Evolutionary conservation across 176 grass and related monocot species (phyloP), one percentile per base, ranked within the genome.

Genomic region (Juncus effusus): DNA sequence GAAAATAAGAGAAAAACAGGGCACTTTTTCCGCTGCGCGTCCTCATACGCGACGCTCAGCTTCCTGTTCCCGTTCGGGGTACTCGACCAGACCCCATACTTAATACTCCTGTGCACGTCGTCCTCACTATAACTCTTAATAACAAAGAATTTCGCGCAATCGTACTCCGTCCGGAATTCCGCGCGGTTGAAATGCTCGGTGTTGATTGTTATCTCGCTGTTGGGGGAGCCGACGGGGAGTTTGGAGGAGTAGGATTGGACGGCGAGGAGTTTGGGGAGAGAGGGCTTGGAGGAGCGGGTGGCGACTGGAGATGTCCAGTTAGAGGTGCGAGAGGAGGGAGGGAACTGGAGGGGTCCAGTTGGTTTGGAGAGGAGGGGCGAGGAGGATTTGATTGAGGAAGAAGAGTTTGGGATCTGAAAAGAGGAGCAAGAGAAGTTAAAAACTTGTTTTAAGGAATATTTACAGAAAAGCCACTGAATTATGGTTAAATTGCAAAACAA

Each of bases 1-100:
- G 94, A 99, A 49, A 99, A 99, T 72, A 99, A 90, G 36, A 99
- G 81, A 69, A 87, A 90, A 72, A 99, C 74, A 40, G 89, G 94
- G 39, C 85, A 99, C 41, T 87, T 85, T 3, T 85, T 80, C 76
- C 70, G 79, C 66, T 88, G 81, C 5, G 89, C 85, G 66, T 93
- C 89, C 38, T 78, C 76, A 72, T 60, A 93, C 37, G 89, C 85
- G 6, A 44, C 58, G 61, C 77, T 77, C 11, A 93, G 36, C 56
- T 93, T 93, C 52, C 62, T 75, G 64, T 93, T 93, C 59, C 89
- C 89, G 67, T 75, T 85, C 10, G 79, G 75, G 8, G 89, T 88
- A 75, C 89, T 93, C 19, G 84, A 83, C 85, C 89, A 93, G 7
- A 88, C 85, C 72, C 83, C 80, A 75, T 93, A 93, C 60, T 93